Conservation (phyloP, 257 asterid genomes). For the Primulina huaijiensis region DNA sequence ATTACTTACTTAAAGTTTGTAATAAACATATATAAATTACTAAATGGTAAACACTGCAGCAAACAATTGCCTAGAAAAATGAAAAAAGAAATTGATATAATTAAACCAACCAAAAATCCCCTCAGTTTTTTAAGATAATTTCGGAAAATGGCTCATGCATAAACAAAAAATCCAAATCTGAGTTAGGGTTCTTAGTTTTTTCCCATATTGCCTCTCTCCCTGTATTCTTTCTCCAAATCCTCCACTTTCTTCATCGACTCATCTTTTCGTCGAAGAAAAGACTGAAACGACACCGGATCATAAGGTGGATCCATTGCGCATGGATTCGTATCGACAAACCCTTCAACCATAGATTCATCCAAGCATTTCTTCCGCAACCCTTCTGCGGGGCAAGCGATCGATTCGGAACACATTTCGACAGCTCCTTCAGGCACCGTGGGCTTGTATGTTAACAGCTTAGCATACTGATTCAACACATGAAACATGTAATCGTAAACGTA, state of each 20-base stretch:
- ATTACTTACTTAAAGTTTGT: no score
- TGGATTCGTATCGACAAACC: conserved; percentile 29
- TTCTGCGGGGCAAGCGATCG: conserved; percentile 42
- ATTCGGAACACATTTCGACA: conserved; percentile 43
- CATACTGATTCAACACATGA: conserved; percentile 46
- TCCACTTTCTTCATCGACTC: conserved; percentile 29
- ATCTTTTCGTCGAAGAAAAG: conserved; percentile 22
- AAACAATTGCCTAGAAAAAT: background rate
- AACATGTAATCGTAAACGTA: conserved; percentile 55
- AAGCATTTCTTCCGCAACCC: conserved; percentile 34
- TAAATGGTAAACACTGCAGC: no score
- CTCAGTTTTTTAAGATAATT: background rate
- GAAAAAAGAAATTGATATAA: no score
- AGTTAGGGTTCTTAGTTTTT: conserved; percentile 14
- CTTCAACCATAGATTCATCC: conserved; percentile 35
- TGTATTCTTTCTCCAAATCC: conserved; percentile 31
- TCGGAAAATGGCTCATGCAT: background rate
- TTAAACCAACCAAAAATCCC: background rate
- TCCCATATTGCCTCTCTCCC: conserved; percentile 30
- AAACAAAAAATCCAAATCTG: background rate
- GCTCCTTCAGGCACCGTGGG: conserved; percentile 41
- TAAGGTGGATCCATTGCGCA: conserved; percentile 38
- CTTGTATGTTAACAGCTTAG: conserved; percentile 44
- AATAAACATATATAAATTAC: no score
- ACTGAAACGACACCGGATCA: conserved; percentile 22